phyloP scores from a whole-genome alignment of 345 rosid genomes.

The Fremontodendron californicum region DNA sequence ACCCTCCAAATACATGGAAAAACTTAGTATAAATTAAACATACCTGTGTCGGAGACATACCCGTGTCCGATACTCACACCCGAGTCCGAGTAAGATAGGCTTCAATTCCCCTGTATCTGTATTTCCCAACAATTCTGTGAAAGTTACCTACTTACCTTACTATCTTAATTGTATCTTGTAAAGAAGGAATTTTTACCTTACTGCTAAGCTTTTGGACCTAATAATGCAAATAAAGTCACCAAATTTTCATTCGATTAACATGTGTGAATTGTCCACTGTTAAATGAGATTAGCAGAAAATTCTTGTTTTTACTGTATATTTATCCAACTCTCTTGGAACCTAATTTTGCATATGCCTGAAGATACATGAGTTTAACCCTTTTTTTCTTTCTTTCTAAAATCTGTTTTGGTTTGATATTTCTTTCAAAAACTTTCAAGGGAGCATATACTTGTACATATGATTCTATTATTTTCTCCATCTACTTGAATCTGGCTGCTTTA shows the following conservation, averaged over 20 bases:
- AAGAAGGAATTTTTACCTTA: neutral
- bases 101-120: too few relatives aligned
- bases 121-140: neutral
- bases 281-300: neutral
- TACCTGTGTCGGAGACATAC: too few relatives aligned
- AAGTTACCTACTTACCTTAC: neutral
- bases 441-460: neutral
- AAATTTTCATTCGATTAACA: neutral
- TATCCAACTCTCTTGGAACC: too few relatives aligned
- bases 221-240: neutral
- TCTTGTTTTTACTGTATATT: neutral
- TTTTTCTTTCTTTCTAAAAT: neutral
- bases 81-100: too few relatives aligned
- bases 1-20: too few relatives aligned
- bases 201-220: neutral
- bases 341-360: neutral
- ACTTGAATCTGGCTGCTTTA: neutral
- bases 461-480: neutral
- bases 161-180: neutral
- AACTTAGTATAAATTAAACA: too few relatives aligned
- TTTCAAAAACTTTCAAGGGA: neutral
- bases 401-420: conserved; percentile 3
- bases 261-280: neutral
- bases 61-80: too few relatives aligned
- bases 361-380: neutral